phyloP scores from a whole-genome alignment of 108 stramenopile species.

The Pseudonitzschia pungens region DNA sequence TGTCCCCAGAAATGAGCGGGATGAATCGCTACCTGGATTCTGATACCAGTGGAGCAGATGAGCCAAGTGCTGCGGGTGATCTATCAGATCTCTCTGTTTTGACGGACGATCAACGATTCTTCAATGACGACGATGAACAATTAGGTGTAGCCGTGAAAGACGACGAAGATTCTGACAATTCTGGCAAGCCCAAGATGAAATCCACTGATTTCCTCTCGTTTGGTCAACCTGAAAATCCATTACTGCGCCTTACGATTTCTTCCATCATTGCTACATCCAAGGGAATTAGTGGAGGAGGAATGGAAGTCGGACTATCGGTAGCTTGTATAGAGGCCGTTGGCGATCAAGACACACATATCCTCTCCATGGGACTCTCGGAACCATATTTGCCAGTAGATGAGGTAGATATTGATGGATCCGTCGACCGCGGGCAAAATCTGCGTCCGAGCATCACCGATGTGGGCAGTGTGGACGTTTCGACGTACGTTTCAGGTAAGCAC shows the following conservation, averaged over 20 bases:
- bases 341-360: constrained; percentile 12
- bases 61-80: constrained; percentile 17
- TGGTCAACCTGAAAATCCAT: constrained; percentile 33
- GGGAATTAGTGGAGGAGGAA: constrained; percentile 29
- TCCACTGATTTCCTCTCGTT: constrained; percentile 56
- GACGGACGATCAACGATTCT: constrained; percentile 40
- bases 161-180: constrained; percentile 28
- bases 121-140: constrained; percentile 11
- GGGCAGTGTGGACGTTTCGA: background rate
- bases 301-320: constrained; percentile 20
- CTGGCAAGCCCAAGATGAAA: constrained; percentile 16
- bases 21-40: constrained; percentile 3
- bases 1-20: constrained; percentile 21
- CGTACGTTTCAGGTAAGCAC: background rate
- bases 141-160: constrained; percentile 16
- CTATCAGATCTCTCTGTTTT: constrained; percentile 44
- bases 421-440: background rate
- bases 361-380: constrained; percentile 25
- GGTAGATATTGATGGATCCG: constrained; percentile 19
- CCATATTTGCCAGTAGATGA: constrained; percentile 19
- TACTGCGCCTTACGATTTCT: constrained; percentile 31
- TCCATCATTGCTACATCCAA: constrained; percentile 15
- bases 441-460: background rate
- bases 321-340: constrained; percentile 20
- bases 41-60: constrained; percentile 18